These are phyloP conservation scores for Fusarium sp. DNA, from an alignment of 2,329 filamentous ascomycete genomes.

Conservation along the genomic window DNA sequence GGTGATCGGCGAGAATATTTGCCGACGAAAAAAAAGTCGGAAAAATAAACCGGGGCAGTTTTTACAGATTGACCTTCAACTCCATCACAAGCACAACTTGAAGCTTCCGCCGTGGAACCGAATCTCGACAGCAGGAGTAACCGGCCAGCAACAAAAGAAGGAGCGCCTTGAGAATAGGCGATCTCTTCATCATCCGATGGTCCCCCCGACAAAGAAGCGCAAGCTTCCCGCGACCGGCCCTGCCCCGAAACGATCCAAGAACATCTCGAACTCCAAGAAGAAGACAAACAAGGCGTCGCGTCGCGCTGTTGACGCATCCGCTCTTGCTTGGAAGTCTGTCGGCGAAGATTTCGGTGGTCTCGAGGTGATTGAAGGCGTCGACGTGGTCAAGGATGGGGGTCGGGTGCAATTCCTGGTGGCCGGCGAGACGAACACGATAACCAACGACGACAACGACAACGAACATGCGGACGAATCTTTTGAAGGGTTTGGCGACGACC, in stretches of 20 bases:
- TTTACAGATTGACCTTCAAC: slow-evolving; percentile 24
- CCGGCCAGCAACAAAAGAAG: not conserved
- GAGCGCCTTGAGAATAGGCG: slow-evolving; percentile 19
- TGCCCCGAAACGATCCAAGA: slow-evolving; percentile 53
- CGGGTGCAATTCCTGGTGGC: slow-evolving; percentile 67
- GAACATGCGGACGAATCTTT: slow-evolving; percentile 67
- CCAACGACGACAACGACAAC: slow-evolving; percentile 17
- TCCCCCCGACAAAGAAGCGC: slow-evolving; percentile 52
- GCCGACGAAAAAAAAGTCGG: slow-evolving; percentile 33
- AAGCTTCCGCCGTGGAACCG: not conserved
- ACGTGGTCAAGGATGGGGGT: slow-evolving; percentile 77
- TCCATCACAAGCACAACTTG: slow-evolving; percentile 12
- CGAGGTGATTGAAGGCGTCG: slow-evolving; percentile 91
- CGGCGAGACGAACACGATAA: slow-evolving; percentile 55
- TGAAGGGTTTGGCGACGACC: slow-evolving; percentile 71
- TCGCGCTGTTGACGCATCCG: slow-evolving; percentile 57
- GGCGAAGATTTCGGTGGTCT: slow-evolving; percentile 94
- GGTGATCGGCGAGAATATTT: slow-evolving; percentile 41
- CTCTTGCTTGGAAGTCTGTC: slow-evolving; percentile 76
- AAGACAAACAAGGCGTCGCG: slow-evolving; percentile 42
- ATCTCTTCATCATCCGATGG: slow-evolving; percentile 43
- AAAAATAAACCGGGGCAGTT: slow-evolving; percentile 34
- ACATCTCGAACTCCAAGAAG: slow-evolving; percentile 37
- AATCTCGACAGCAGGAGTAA: not conserved
- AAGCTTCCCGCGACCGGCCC: slow-evolving; percentile 52